Evolutionary conservation across 225 moss, liverwort and hornwort species (phyloP).

Genomic region (Asterella californica): DNA sequence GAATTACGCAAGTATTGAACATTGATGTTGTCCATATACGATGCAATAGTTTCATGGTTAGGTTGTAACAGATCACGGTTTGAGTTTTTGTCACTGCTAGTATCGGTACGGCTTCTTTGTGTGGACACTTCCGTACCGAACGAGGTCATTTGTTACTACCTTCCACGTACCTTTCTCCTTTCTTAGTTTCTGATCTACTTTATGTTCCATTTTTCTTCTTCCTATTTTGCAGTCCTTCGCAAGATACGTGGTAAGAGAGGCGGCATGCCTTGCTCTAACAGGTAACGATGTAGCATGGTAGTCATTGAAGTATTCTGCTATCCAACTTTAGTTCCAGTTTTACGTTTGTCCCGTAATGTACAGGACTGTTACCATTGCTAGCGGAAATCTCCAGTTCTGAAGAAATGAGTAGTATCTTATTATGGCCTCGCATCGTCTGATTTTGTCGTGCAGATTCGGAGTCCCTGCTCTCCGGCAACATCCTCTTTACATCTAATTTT

Average conservation of each 20-base stretch:
- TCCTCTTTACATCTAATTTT: slow-evolving; percentile 61
- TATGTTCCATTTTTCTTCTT: background rate
- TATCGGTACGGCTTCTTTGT: background rate
- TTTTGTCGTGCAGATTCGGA: slow-evolving; percentile 53
- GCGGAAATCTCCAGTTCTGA: background rate
- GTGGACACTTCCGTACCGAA: background rate
- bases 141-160: background rate
- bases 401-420: background rate
- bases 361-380: too few species aligned
- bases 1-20: background rate
- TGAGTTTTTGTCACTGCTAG: background rate
- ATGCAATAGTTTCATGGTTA: background rate
- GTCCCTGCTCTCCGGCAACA: slow-evolving; percentile 70
- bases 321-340: background rate
- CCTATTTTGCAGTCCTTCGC: slow-evolving; percentile 61
- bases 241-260: slow-evolving; percentile 76
- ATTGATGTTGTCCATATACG: background rate
- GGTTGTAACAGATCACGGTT: background rate
- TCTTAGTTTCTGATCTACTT: background rate
- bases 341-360: background rate
- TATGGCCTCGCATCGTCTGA: background rate
- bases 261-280: slow-evolving; percentile 79
- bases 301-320: background rate
- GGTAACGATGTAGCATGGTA: slow-evolving; percentile 34
- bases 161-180: background rate